A percentile compares a stretch with the other conserved stretches of the same genome.
Conservation (phyloP, 495 filamentous ascomycete species). For the Penicillium simplicissimum region DNA sequence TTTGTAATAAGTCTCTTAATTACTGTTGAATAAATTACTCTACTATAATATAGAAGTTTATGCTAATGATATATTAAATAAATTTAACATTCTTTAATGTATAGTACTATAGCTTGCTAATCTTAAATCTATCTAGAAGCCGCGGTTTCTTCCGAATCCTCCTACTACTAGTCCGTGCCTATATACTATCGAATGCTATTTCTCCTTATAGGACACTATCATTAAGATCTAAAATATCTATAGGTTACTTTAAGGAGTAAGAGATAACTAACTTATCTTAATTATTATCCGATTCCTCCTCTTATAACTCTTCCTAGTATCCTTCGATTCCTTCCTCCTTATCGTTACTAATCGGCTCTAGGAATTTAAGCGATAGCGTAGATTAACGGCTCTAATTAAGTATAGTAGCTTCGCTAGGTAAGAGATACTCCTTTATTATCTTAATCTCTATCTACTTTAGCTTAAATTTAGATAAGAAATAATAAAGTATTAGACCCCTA, state of each 20-base stretch:
- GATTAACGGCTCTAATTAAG: constrained; percentile 1
- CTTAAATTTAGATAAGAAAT: constrained; percentile 1
- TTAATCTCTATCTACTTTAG: constrained; percentile 2
- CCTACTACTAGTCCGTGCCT: not conserved
- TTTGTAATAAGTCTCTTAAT: not conserved
- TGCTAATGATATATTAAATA: not conserved
- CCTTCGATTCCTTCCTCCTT: constrained; percentile 10
- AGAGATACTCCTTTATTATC: constrained; percentile 9
- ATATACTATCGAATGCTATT: not conserved
- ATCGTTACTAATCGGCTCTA: constrained; percentile 12
- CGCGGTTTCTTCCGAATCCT: not conserved
- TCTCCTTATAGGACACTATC: not conserved
- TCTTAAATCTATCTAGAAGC: not conserved
- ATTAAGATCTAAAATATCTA: not conserved
- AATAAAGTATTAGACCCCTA: constrained; percentile 4
- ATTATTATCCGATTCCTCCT: constrained; percentile 8
- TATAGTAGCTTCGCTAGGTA: constrained; percentile 7
- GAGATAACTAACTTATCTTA: not conserved
- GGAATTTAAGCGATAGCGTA: not conserved
- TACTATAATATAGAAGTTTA: not conserved
- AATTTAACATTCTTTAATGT: not conserved
- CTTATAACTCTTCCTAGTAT: constrained; percentile 7
- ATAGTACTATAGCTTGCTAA: not conserved
- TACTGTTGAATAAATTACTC: not conserved
- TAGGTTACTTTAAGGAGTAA: not conserved